phyloP scores from a whole-genome alignment of 2,329 filamentous ascomycete genomes.

The Beauveria caledonica region DNA sequence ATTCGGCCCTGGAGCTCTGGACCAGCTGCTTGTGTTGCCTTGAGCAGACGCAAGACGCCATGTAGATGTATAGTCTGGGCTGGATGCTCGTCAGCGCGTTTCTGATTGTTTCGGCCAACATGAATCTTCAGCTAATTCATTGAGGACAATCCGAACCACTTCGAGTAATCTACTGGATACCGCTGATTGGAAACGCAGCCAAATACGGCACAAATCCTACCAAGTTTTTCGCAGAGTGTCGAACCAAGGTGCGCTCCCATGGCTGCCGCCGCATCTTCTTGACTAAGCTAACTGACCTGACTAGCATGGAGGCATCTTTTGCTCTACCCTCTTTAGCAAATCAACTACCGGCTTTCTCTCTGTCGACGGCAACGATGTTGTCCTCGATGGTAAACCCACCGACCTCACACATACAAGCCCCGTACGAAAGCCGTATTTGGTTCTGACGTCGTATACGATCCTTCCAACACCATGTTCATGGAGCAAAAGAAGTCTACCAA shows the following conservation, averaged over 20 bases:
- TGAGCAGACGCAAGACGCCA: neutral
- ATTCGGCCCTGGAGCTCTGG: too few species aligned
- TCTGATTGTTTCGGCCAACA: conserved; percentile 13
- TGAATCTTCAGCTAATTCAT: conserved; percentile 16
- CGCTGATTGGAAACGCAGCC: conserved; percentile 61
- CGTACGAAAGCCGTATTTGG: conserved; percentile 57
- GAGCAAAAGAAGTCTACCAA: conserved; percentile 84
- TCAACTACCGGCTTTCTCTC: conserved; percentile 44
- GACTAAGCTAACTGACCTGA: neutral
- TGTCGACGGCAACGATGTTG: conserved; percentile 44
- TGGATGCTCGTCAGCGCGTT: neutral
- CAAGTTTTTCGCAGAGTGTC: conserved; percentile 56
- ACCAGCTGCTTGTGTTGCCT: neutral
- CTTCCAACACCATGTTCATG: conserved; percentile 77
- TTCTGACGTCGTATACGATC: conserved; percentile 74
- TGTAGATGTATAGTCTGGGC: neutral
- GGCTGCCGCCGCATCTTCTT: neutral
- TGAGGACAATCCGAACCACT: conserved; percentile 40
- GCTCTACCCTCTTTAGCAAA: conserved; percentile 44
- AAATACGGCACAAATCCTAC: conserved; percentile 65
- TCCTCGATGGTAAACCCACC: conserved; percentile 45
- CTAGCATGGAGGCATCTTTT: conserved; percentile 45
- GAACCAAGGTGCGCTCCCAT: conserved; percentile 49
- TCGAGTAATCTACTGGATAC: conserved; percentile 51
- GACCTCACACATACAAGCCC: conserved; percentile 43